Percentiles rank a stretch among this genome's conserved stretches.
These are phyloP conservation scores for Bremia lactucae DNA, from an alignment of 352 stramenopile genomes.

Conservation along the genomic window DNA sequence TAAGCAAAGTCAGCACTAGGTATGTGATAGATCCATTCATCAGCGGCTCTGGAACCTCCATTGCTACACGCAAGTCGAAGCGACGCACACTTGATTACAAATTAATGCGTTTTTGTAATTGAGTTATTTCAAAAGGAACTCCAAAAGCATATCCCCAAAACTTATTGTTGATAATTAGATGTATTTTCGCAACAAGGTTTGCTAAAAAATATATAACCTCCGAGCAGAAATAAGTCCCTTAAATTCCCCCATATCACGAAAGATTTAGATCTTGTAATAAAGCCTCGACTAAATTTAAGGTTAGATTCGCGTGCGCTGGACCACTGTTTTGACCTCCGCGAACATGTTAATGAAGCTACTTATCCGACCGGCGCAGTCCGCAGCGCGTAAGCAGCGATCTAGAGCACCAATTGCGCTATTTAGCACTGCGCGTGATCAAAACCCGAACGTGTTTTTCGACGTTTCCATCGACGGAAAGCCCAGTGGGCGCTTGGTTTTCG, in stretches of 20 bases:
- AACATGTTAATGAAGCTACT: conserved; percentile 27
- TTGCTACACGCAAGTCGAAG: conserved; percentile 24
- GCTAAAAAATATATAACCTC: too few relatives aligned
- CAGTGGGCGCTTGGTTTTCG: conserved; percentile 76
- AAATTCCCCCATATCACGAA: too few relatives aligned
- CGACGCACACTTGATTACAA: conserved; percentile 11
- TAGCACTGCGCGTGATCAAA: conserved; percentile 46
- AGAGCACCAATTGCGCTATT: conserved; percentile 27
- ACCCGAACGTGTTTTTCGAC: conserved; percentile 95
- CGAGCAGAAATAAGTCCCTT: too few relatives aligned
- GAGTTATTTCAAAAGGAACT: too few relatives aligned
- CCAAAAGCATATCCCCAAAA: too few relatives aligned
- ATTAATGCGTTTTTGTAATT: too few relatives aligned
- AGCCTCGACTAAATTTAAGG: too few relatives aligned
- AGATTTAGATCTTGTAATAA: too few relatives aligned
- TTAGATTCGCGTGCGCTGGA: too few relatives aligned
- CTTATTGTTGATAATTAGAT: too few relatives aligned
- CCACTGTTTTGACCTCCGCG: too few relatives aligned
- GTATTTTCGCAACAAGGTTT: too few relatives aligned
- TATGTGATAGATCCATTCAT: conserved; percentile 80
- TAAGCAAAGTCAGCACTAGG: conserved; percentile 73
- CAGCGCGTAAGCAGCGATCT: conserved; percentile 16
- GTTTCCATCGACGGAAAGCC: conserved; percentile 89
- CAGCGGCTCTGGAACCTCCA: conserved; percentile 71
- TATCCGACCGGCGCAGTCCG: conserved; percentile 11